These are phyloP conservation scores for Tylopilus sp. DNA, from an alignment of 1,284 basidiomycete species.

Conservation along the genomic window DNA sequence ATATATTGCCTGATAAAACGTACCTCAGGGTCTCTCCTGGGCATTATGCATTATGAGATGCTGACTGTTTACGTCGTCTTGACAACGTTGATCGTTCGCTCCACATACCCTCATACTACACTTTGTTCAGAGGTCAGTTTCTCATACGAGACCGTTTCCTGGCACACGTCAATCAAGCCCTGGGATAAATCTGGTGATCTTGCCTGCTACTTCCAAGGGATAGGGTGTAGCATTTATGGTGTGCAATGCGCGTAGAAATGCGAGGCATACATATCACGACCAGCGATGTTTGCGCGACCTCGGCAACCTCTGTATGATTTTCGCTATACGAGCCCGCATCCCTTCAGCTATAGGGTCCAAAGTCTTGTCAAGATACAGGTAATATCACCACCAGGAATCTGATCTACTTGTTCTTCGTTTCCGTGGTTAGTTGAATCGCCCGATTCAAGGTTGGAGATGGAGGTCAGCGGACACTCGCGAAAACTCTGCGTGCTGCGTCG, in stretches of 20 bases:
- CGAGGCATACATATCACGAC: constrained; percentile 90
- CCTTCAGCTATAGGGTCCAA: constrained; percentile 4
- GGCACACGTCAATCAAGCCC: not conserved
- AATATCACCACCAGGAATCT: constrained; percentile 75
- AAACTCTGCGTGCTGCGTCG: no score
- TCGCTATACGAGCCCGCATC: constrained; percentile 90
- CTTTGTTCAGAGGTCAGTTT: not conserved
- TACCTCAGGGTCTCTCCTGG: no score
- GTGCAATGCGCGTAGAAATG: constrained; percentile 15
- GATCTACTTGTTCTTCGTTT: constrained; percentile 83
- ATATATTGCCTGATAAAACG: no score
- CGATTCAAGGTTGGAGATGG: not conserved
- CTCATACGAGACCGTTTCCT: not conserved
- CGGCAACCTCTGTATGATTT: constrained; percentile 99
- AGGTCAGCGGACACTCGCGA: not conserved
- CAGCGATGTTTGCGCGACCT: constrained; percentile 96
- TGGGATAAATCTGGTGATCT: not conserved
- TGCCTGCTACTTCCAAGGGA: no score
- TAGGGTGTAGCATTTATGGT: constrained; percentile 8
- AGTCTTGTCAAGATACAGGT: constrained; percentile 22
- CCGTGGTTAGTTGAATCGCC: constrained; percentile 44
- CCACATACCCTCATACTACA: not conserved
- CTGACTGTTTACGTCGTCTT: no score
- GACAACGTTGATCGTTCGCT: no score
- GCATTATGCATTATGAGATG: no score